phyloP scores from a whole-genome alignment of 169 alveolate genomes.

The Plasmodium coatneyi region DNA sequence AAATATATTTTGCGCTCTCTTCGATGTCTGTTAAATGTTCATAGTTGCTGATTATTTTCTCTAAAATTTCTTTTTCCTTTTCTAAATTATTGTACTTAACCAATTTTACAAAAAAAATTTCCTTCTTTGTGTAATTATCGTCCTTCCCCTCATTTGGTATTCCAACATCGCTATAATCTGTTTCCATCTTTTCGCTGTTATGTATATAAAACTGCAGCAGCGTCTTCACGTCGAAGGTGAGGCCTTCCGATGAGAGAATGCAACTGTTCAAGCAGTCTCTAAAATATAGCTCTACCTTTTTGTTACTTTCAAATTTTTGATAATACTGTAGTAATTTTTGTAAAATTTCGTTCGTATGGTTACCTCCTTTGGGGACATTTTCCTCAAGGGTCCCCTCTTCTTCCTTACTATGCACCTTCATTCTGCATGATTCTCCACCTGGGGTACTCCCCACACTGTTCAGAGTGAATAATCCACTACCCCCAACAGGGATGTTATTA shows the following conservation, averaged over 20 bases:
- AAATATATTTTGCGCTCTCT: slow-evolving; percentile 11
- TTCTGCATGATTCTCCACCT: background rate
- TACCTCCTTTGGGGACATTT: background rate
- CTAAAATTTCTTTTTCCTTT: slow-evolving; percentile 34
- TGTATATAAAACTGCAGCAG: slow-evolving; percentile 22
- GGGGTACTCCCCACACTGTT: background rate
- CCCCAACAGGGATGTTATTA: background rate
- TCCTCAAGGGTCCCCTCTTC: background rate
- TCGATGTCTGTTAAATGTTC: slow-evolving; percentile 1
- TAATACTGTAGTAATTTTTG: background rate
- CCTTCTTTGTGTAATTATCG: slow-evolving; percentile 23
- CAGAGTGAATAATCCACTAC: background rate
- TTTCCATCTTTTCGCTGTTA: slow-evolving; percentile 44
- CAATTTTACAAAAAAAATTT: slow-evolving; percentile 39
- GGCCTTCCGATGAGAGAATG: background rate
- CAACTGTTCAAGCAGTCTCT: slow-evolving; percentile 53
- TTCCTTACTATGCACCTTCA: background rate
- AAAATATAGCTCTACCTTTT: slow-evolving; percentile 34
- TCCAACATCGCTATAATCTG: slow-evolving; percentile 17
- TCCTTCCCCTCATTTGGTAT: slow-evolving; percentile 6
- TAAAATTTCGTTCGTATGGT: slow-evolving; percentile 6
- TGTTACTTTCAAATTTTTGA: slow-evolving; percentile 18
- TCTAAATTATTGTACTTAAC: slow-evolving; percentile 25
- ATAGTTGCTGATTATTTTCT: slow-evolving; percentile 43
- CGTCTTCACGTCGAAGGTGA: background rate